Evolutionary conservation across 2,329 filamentous ascomycete species (phyloP), one percentile per base, ranked within the genome.

Genomic region (Didymellaceae sp.): DNA sequence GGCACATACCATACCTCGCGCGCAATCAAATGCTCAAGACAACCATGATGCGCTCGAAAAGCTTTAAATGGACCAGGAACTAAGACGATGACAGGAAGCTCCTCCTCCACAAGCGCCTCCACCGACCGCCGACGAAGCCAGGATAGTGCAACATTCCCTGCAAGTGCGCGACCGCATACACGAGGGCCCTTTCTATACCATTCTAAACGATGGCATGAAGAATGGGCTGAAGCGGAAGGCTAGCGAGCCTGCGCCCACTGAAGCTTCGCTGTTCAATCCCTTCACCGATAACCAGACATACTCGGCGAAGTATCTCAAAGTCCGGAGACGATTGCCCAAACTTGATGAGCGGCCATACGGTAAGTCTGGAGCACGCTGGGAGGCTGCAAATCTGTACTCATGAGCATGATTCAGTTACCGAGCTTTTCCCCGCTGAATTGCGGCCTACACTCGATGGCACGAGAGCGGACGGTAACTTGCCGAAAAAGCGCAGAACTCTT

Each of bases 251-350:
- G 64, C 62, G n/a, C 64, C 68, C 10, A 67, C 68, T 34, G 67
- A 70, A 32, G 63, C 63, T 6, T 62, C 63, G 10, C 61, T 73
- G 0, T 82, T 85, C 62, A 82, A 87, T 65, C 82, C 84, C 2
- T 87, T 87, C 61, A 77, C 80, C 33, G 82, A 82, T 46, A 85
- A 85, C 70, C 81, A 81, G 30, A 84, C 82, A 0, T 87, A 84
- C 63, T 79, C 80, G 13, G 76, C 81, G 45, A 81, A 79, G 61
- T 86, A 85, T 66, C 73, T 79, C 46, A 83, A 81, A 57, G 82
- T 82, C 60, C 78, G 78, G 58, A 74, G 82, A 52, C 78, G 74
- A 16, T 63, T 86, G 8, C 84, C 84, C 0, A 78, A 79, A 54
- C 70, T 86, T 16, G 75, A 77, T 38, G 79, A 77, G 17, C 72